A percentile compares a stretch with the other conserved stretches of the same genome.
phyloP scores from a whole-genome alignment of 2,329 filamentous ascomycete genomes.

The Neopestalotiopsis rosae region DNA sequence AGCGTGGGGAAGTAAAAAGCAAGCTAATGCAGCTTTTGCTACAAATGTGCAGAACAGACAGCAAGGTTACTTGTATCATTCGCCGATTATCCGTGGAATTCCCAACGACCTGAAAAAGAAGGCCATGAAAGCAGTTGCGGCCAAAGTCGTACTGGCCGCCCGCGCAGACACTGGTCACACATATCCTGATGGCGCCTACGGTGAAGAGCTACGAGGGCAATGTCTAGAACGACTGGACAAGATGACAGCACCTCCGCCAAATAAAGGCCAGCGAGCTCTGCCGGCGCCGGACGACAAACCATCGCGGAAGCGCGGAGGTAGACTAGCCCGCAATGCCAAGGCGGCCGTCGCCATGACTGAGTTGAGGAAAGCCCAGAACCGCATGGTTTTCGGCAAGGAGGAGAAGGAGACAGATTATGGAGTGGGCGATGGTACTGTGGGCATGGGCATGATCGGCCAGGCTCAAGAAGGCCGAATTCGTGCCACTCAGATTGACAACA shows the following conservation, averaged over 20 bases:
- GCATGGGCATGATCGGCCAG: slow-evolving; percentile 94
- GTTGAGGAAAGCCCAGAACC: slow-evolving; percentile 92
- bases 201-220: slow-evolving; percentile 80
- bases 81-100: slow-evolving; percentile 84
- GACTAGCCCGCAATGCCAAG: slow-evolving; percentile 91
- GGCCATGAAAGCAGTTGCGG: slow-evolving; percentile 92
- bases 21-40: slow-evolving; percentile 74
- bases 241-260: slow-evolving; percentile 87
- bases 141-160: slow-evolving; percentile 92
- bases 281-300: slow-evolving; percentile 96
- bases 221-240: slow-evolving; percentile 90
- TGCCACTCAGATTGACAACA: slow-evolving; percentile 86
- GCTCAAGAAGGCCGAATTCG: slow-evolving; percentile 88
- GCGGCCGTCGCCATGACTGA: slow-evolving; percentile 98
- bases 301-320: slow-evolving; percentile 86
- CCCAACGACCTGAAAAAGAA: slow-evolving; percentile 88
- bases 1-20: slow-evolving; percentile 88
- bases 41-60: slow-evolving; percentile 91
- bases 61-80: slow-evolving; percentile 92
- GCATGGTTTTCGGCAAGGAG: slow-evolving; percentile 94
- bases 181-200: slow-evolving; percentile 80
- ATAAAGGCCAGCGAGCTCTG: slow-evolving; percentile 84
- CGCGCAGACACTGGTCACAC: slow-evolving; percentile 87
- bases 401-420: slow-evolving; percentile 94
- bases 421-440: slow-evolving; percentile 81